Evolutionary conservation across 805 yeast species (phyloP).

Genomic region (Wickerhamiella azyma): DNA sequence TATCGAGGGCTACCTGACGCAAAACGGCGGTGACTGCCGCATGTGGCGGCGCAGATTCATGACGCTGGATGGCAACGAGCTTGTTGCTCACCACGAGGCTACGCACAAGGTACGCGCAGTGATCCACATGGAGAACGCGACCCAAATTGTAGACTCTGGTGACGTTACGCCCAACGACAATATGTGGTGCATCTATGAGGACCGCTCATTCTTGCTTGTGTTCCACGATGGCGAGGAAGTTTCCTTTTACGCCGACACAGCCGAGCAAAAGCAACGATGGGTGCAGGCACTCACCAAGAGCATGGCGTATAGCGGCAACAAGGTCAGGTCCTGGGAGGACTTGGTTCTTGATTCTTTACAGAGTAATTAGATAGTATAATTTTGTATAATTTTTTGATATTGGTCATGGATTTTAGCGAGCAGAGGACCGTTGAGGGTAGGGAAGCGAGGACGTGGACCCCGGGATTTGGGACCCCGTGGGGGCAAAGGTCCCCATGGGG

Average conservation of each 20-base stretch:
- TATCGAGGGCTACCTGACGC: constrained; percentile 62
- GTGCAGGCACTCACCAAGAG: constrained; percentile 42
- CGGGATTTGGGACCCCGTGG: no score
- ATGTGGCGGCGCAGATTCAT: constrained; percentile 66
- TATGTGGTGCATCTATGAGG: constrained; percentile 56
- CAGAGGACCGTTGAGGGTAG: no score
- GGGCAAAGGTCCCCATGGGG: no score
- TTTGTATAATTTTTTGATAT: neutral
- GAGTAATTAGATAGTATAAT: neutral
- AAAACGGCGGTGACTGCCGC: constrained; percentile 89
- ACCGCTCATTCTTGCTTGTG: constrained; percentile 59
- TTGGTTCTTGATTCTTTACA: constrained; percentile 14
- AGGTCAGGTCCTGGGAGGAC: constrained; percentile 19
- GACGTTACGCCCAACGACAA: constrained; percentile 23
- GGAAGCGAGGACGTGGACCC: no score
- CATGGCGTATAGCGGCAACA: constrained; percentile 25
- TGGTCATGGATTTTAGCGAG: no score
- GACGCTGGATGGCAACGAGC: constrained; percentile 51
- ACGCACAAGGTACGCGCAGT: constrained; percentile 58
- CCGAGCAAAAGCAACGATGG: constrained; percentile 52
- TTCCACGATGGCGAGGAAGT: constrained; percentile 74
- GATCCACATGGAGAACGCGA: constrained; percentile 59
- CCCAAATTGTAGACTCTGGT: constrained; percentile 32
- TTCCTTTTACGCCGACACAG: constrained; percentile 72
- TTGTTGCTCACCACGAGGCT: constrained; percentile 65